Evolutionary conservation across 2,329 filamentous ascomycete species (phyloP).

Genomic region (Apiospora rasikravindrae): DNA sequence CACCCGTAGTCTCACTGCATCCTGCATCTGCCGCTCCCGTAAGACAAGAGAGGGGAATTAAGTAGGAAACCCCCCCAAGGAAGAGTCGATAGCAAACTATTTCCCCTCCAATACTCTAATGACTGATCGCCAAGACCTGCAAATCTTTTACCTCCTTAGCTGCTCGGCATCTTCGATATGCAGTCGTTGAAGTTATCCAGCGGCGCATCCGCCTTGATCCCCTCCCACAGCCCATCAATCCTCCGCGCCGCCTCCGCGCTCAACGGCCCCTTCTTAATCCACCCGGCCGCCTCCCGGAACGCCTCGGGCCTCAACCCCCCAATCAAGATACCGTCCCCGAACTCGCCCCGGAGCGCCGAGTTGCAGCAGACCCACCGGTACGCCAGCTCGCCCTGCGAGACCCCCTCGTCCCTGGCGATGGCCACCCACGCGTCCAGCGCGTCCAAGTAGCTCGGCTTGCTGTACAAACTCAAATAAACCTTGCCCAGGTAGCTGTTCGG

Average conservation of each 20-base stretch:
- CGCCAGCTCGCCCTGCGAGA: conserved; percentile 23
- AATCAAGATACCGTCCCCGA: conserved; percentile 21
- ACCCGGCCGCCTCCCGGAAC: conserved; percentile 17
- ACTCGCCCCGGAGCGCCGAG: conserved; percentile 9
- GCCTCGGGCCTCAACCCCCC: conserved; percentile 19
- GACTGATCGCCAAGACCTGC: background rate
- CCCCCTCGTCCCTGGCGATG: conserved; percentile 15
- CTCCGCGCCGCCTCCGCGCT: background rate
- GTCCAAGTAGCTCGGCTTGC: conserved; percentile 22
- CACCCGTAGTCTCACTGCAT: background rate
- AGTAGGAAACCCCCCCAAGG: background rate
- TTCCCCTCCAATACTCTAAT: background rate
- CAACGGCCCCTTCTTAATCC: conserved; percentile 13
- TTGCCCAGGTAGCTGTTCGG: conserved; percentile 11
- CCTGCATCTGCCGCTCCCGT: background rate
- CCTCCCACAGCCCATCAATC: conserved; percentile 1
- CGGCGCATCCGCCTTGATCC: conserved; percentile 11
- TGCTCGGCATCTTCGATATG: background rate
- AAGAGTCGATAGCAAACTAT: background rate
- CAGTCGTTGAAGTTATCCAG: conserved; percentile 17
- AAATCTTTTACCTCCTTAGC: background rate
- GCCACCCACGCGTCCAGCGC: conserved; percentile 21
- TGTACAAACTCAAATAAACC: conserved; percentile 18
- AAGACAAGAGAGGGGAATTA: background rate
- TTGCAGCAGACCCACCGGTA: conserved; percentile 22